Evolutionary conservation across 208 protist genomes (phyloP).

Genomic region (Wallacemonas collosoma): DNA sequence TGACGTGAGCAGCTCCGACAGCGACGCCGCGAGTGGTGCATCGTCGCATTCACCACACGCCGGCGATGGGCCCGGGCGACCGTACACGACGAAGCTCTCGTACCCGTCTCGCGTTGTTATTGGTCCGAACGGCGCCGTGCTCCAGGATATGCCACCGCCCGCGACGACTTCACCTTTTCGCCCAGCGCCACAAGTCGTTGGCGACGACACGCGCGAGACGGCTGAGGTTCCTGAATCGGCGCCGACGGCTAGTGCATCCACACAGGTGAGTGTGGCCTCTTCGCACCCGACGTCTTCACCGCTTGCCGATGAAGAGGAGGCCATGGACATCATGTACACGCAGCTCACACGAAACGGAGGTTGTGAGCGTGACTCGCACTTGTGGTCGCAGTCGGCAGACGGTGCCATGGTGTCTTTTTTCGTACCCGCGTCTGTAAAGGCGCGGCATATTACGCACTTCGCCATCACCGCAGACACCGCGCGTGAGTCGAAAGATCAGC

Average conservation of each 20-base stretch:
- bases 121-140: constrained; percentile 55
- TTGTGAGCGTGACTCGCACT: constrained; percentile 53
- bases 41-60: not conserved
- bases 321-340: constrained; percentile 60
- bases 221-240: no score
- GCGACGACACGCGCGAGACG: no score
- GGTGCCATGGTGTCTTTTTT: constrained; percentile 66
- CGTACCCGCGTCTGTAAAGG: constrained; percentile 45
- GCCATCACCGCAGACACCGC: constrained; percentile 20
- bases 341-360: constrained; percentile 68
- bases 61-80: constrained; percentile 3
- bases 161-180: constrained; percentile 58
- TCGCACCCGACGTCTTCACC: not conserved
- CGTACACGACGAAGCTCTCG: constrained; percentile 53
- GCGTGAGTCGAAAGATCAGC: constrained; percentile 5
- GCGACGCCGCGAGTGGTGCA: not conserved
- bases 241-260: no score
- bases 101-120: constrained; percentile 68
- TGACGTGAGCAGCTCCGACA: constrained; percentile 29
- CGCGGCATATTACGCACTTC: constrained; percentile 50
- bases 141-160: constrained; percentile 30
- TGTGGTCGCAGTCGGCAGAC: constrained; percentile 77
- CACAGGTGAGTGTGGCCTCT: not conserved
- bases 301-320: constrained; percentile 27
- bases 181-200: not conserved